Evolutionary conservation across 768 basidiomycete genomes (phyloP), one percentile per base, ranked within the genome.

Genomic region (Termitomyces heimii): DNA sequence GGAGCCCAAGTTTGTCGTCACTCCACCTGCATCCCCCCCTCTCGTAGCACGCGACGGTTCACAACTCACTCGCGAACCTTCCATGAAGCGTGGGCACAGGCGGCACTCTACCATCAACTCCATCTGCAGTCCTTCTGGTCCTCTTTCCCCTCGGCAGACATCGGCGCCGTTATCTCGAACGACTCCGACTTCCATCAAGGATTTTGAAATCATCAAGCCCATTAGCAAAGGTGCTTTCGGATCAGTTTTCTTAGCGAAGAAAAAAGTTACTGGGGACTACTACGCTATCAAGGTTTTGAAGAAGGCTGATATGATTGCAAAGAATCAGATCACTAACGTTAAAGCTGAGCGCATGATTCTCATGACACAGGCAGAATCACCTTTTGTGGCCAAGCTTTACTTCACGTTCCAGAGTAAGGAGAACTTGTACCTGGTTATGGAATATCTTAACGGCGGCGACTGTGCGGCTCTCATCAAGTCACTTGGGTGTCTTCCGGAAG

Each of bases 271-370:
- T 2, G 97, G 97, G 53, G 97, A 98, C 72, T 98, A 98, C 73
- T 99, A 89, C 74, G 97, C 97, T 28, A 96, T 99, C 83, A 99
- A 99, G 73, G 95, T 98, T n/a, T 74, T 99, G 68, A 98, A 96
- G 77, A 99, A 99, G 77, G 93, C 94, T n/a, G 97, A 99, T 73
- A 99, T 99, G 97, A 98, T 99, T 70, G 92, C 97, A 40, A 99
- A 99, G 82, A 99, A 99, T 76, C 97, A 99, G 72, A 96, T 99
- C 70, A 98, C 97, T 49, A 99, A 98, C 69, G 97, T 99, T 71
- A 98, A 98, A 75, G 97, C 97, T 2, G 97, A 99, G 76, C 83
- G 97, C 56, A 98, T 97, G 87, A 99, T 99, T 66, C 81, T 99
- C 63, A 99, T 99, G 97, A 94, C 94, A 70, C 96, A 98, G 71